phyloP scores from a whole-genome alignment of 2,329 filamentous ascomycete genomes.

The Cladosporium sp. region DNA sequence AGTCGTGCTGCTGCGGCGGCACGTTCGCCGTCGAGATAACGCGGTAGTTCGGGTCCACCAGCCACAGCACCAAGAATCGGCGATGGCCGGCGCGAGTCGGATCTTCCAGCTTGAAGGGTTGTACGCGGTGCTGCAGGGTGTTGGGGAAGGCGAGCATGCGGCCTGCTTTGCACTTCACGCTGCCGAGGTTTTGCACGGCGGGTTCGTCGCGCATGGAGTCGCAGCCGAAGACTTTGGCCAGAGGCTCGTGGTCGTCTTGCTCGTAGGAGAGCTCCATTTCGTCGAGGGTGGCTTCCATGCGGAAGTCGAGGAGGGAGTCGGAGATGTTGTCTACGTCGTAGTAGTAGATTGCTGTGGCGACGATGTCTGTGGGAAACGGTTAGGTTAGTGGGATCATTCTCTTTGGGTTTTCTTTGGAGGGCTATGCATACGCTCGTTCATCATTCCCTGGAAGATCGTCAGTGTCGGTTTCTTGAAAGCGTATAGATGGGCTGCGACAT shows the following conservation, averaged over 20 bases:
- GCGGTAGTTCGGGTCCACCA: slow-evolving; percentile 58
- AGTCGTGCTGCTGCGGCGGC: slow-evolving; percentile 53
- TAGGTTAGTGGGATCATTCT: no score
- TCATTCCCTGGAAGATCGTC: no score
- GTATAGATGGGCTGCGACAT: no score
- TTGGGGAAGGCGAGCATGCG: slow-evolving; percentile 61
- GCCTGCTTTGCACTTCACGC: slow-evolving; percentile 49
- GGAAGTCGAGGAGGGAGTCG: slow-evolving; percentile 55
- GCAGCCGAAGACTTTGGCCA: slow-evolving; percentile 36
- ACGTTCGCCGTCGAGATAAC: slow-evolving; percentile 57
- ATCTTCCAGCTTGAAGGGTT: slow-evolving; percentile 55
- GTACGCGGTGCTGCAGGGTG: slow-evolving; percentile 54
- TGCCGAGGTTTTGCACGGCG: slow-evolving; percentile 51
- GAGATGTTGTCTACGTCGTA: slow-evolving; percentile 64
- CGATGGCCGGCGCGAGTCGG: slow-evolving; percentile 55
- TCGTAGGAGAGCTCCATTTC: slow-evolving; percentile 21
- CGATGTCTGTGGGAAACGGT: no score
- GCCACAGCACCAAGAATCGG: slow-evolving; percentile 59
- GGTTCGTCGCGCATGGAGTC: slow-evolving; percentile 25
- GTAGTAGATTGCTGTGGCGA: slow-evolving; percentile 63
- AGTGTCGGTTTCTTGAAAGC: no score
- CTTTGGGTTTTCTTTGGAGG: no score
- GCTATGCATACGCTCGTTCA: no score
- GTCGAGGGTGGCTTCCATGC: slow-evolving; percentile 34
- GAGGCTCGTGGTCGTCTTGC: slow-evolving; percentile 26